These are phyloP conservation scores for Fusarium coffeatum DNA, from an alignment of 2,329 filamentous ascomycete species.

Conservation along the genomic window DNA sequence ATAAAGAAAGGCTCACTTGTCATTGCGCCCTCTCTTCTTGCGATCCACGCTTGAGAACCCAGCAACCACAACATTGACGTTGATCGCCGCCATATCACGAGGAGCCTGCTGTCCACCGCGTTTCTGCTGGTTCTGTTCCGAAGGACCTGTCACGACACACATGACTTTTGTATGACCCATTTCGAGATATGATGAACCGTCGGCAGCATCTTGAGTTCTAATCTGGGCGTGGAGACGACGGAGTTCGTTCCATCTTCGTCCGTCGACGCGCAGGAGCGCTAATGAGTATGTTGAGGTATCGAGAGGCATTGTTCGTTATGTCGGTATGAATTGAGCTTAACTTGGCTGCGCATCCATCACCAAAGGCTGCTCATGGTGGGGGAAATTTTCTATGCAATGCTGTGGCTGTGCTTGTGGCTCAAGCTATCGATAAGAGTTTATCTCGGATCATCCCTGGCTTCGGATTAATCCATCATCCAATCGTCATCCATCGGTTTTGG, in stretches of 20 bases:
- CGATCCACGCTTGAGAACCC: conserved; percentile 90
- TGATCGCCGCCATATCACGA: conserved; percentile 67
- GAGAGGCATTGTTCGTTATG: conserved; percentile 76
- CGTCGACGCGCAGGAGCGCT: conserved; percentile 83
- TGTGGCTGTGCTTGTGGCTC: conserved; percentile 45
- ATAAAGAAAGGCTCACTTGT: conserved; percentile 72
- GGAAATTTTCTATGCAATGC: conserved; percentile 36
- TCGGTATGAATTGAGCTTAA: conserved; percentile 4
- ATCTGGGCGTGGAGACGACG: conserved; percentile 90
- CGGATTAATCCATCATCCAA: conserved; percentile 36
- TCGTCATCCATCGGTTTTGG: conserved; percentile 34
- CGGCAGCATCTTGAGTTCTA: conserved; percentile 89
- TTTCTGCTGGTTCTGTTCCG: conserved; percentile 66
- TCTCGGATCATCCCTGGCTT: conserved; percentile 22
- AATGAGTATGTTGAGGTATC: conserved; percentile 93
- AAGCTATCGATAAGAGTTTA: not conserved
- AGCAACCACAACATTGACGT: conserved; percentile 85
- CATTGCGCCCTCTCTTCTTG: conserved; percentile 77
- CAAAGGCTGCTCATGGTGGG: conserved; percentile 40
- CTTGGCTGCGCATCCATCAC: conserved; percentile 18
- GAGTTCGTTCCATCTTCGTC: conserved; percentile 96
- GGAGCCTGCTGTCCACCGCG: conserved; percentile 58
- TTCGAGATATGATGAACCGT: conserved; percentile 92
- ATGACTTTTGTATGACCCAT: conserved; percentile 98
- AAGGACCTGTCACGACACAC: conserved; percentile 88